These are phyloP conservation scores for Diaporthe eres DNA, from an alignment of 2,329 filamentous ascomycete species.

Conservation along the genomic window DNA sequence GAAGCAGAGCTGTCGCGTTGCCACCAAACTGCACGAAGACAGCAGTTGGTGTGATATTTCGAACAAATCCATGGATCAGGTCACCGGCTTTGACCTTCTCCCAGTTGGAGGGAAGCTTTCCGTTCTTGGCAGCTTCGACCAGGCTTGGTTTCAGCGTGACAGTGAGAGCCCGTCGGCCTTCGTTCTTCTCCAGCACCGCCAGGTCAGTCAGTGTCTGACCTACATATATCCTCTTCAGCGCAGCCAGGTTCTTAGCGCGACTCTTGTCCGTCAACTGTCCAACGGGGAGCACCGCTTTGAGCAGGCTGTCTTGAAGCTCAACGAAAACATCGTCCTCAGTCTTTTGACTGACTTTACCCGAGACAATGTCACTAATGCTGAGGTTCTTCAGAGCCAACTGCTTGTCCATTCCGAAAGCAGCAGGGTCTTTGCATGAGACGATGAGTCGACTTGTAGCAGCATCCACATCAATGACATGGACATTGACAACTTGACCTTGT, in stretches of 20 bases:
- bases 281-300: conserved; percentile 83
- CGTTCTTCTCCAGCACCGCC: conserved; percentile 88
- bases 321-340: conserved; percentile 82
- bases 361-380: conserved; percentile 80
- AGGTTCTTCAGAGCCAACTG: conserved; percentile 83
- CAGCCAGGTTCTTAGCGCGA: conserved; percentile 80
- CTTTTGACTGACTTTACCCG: conserved; percentile 86
- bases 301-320: conserved; percentile 79
- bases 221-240: conserved; percentile 85
- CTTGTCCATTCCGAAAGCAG: conserved; percentile 80
- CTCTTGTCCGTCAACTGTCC: conserved; percentile 91
- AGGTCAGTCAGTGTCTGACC: conserved; percentile 87
- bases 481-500: conserved; percentile 89
- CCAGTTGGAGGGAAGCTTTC: conserved; percentile 79
- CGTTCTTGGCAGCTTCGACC: conserved; percentile 79
- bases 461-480: conserved; percentile 88
- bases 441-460: conserved; percentile 79
- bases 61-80: conserved; percentile 83
- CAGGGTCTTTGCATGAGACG: conserved; percentile 93
- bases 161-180: conserved; percentile 80
- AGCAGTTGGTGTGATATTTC: conserved; percentile 84
- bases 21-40: conserved; percentile 92
- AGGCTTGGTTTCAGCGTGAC: conserved; percentile 89
- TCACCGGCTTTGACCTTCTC: conserved; percentile 79
- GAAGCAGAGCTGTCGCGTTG: conserved; percentile 82